Evolutionary conservation across 2,329 filamentous ascomycete genomes (phyloP).

Genomic region (Ascochyta pisi): DNA sequence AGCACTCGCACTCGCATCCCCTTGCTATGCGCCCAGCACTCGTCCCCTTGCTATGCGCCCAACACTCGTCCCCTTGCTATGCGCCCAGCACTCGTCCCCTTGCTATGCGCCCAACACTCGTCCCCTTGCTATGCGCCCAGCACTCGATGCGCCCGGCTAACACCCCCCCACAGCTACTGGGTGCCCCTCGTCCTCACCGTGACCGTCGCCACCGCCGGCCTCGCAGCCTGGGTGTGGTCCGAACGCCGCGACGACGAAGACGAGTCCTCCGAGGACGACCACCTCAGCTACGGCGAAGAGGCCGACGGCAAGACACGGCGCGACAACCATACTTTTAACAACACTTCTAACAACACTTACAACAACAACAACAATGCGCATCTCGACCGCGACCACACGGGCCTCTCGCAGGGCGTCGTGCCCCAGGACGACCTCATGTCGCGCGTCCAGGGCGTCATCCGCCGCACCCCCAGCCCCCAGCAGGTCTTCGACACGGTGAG

Average conservation of each 20-base stretch:
- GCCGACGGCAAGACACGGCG: conserved; percentile 14
- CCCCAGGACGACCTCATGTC: conserved; percentile 67
- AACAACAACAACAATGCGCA: background rate
- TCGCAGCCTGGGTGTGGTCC: conserved; percentile 93
- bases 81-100: too few species aligned
- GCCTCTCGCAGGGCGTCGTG: conserved; percentile 36
- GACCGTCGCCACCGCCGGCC: conserved; percentile 82
- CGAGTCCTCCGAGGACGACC: conserved; percentile 60
- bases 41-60: too few species aligned
- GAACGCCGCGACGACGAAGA: conserved; percentile 80
- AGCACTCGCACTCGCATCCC: too few species aligned
- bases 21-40: too few species aligned
- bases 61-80: too few species aligned
- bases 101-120: too few species aligned
- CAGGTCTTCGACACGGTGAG: conserved; percentile 86
- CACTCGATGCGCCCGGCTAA: background rate
- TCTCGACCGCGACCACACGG: conserved; percentile 23
- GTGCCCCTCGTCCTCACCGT: conserved; percentile 86
- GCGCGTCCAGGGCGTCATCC: conserved; percentile 80
- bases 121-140: too few species aligned
- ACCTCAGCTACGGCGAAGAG: conserved; percentile 54
- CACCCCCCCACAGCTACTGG: conserved; percentile 58
- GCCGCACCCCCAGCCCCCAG: conserved; percentile 84
- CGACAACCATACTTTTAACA: background rate
- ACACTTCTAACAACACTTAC: too few species aligned